These are phyloP conservation scores for Suillus placidus DNA, from an alignment of 768 basidiomycete species.

Conservation along the genomic window DNA sequence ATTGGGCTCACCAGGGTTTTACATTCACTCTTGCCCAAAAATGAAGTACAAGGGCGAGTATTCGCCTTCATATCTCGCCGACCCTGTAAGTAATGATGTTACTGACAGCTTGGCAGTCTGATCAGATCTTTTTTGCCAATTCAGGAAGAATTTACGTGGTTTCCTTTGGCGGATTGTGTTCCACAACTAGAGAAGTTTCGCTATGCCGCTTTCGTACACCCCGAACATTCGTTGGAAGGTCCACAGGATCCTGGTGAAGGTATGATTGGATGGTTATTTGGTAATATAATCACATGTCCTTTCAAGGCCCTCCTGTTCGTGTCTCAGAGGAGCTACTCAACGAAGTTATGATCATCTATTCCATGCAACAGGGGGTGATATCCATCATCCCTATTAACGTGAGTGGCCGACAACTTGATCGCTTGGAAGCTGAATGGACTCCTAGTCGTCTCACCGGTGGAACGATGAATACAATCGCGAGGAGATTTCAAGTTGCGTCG, in stretches of 20 bases:
- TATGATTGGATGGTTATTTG: slow-evolving; percentile 14
- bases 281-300: not conserved
- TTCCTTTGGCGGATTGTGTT: slow-evolving; percentile 61
- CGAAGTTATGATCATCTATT: slow-evolving; percentile 25
- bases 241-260: slow-evolving; percentile 33
- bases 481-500: slow-evolving; percentile 45
- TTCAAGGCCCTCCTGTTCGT: slow-evolving; percentile 2
- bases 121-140: not conserved
- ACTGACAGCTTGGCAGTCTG: slow-evolving; percentile 7
- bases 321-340: slow-evolving; percentile 26
- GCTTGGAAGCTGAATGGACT: slow-evolving; percentile 15
- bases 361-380: slow-evolving; percentile 22
- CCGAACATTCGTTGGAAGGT: slow-evolving; percentile 52
- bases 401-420: slow-evolving; percentile 11
- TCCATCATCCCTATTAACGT: slow-evolving; percentile 32
- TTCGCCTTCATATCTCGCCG: slow-evolving; percentile 80
- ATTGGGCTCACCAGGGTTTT: slow-evolving; percentile 64
- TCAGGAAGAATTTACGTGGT: slow-evolving; percentile 81
- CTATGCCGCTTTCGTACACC: slow-evolving; percentile 71
- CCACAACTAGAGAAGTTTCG: slow-evolving; percentile 65
- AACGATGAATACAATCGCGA: slow-evolving; percentile 30
- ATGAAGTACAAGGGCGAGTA: slow-evolving; percentile 98
- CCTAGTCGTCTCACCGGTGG: slow-evolving; percentile 32
- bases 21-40: slow-evolving; percentile 89
- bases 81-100: slow-evolving; percentile 60